Conservation (phyloP, 371 early-diverging fungal species). For the Dinochytrium kinnereticum region DNA sequence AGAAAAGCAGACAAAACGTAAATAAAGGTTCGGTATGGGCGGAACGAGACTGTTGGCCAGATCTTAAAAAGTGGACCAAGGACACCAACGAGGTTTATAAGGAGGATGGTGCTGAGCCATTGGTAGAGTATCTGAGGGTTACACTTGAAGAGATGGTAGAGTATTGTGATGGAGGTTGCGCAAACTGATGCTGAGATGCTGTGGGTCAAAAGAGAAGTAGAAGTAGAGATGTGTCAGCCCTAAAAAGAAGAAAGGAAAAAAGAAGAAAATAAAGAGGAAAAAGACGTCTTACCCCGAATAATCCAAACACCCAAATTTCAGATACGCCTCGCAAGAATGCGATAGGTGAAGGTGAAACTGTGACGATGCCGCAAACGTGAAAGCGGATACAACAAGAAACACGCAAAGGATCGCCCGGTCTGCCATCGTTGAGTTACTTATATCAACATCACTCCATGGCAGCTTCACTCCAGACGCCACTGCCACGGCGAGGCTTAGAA, state of each 20-base stretch:
- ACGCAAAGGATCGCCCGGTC: conserved; percentile 28
- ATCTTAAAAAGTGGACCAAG: conserved; percentile 36
- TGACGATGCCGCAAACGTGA: conserved; percentile 26
- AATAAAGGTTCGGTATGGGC: conserved; percentile 9
- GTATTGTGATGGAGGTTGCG: conserved; percentile 17
- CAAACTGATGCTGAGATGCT: conserved; percentile 38
- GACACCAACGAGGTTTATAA: conserved; percentile 31
- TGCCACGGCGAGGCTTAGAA: conserved; percentile 9
- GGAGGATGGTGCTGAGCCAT: conserved; percentile 10
- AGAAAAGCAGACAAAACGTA: conserved; percentile 14
- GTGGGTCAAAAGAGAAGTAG: background rate
- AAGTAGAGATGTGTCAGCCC: background rate
- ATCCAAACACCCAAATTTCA: conserved; percentile 38
- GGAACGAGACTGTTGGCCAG: conserved; percentile 7
- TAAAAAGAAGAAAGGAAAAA: background rate
- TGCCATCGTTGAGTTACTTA: background rate
- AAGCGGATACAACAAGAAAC: conserved; percentile 12
- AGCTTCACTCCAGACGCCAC: background rate
- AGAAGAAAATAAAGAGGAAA: background rate
- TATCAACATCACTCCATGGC: background rate
- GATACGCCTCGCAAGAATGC: conserved; percentile 28
- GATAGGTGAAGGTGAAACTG: conserved; percentile 39
- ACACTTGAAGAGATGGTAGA: conserved; percentile 1
- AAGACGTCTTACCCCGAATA: conserved; percentile 29
- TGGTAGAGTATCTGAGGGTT: background rate